Percentiles rank a stretch among this genome's conserved stretches.
These are phyloP conservation scores for Exserohilum rostratum DNA, from an alignment of 2,329 filamentous ascomycete species.

Conservation along the genomic window DNA sequence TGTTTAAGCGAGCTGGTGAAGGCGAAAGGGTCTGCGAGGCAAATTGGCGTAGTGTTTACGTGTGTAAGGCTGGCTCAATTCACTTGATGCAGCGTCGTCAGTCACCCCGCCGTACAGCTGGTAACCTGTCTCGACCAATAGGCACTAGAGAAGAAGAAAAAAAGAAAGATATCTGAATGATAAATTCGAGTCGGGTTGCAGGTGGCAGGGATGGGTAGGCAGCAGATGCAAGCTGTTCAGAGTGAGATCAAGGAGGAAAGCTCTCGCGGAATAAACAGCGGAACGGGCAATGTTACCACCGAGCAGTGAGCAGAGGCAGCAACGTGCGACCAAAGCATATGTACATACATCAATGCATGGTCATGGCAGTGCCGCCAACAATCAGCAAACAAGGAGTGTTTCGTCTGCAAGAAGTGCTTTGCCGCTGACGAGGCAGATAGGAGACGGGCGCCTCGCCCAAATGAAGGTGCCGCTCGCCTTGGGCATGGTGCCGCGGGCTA, in stretches of 20 bases:
- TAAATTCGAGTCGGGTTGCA: not conserved
- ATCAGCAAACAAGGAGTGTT: slow-evolving; percentile 1
- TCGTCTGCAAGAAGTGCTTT: slow-evolving; percentile 3
- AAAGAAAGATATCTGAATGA: not conserved
- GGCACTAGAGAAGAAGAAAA: not conserved
- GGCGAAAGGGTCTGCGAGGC: slow-evolving; percentile 10
- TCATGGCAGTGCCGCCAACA: slow-evolving; percentile 5
- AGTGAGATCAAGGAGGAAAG: slow-evolving; percentile 10
- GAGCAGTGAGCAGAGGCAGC: slow-evolving; percentile 11
- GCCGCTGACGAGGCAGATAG: slow-evolving; percentile 5
- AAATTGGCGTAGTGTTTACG: slow-evolving; percentile 1
- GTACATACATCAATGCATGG: slow-evolving; percentile 1
- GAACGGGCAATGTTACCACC: slow-evolving; percentile 16
- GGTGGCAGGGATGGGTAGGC: slow-evolving; percentile 6
- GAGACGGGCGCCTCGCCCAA: slow-evolving; percentile 17
- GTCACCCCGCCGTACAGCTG: slow-evolving; percentile 5
- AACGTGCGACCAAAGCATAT: slow-evolving; percentile 15
- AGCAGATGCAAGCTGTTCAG: slow-evolving; percentile 8
- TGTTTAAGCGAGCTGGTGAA: not conserved
- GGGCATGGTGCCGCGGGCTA: not conserved
- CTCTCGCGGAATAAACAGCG: slow-evolving; percentile 9
- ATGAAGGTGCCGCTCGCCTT: slow-evolving; percentile 3
- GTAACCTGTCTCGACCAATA: not conserved
- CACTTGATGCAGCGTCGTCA: slow-evolving; percentile 21
- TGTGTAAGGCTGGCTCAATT: slow-evolving; percentile 7